A percentile compares a stretch with the other conserved stretches of the same genome.
phyloP scores from a whole-genome alignment of 805 yeast genomes.

The Brettanomyces sp. region DNA sequence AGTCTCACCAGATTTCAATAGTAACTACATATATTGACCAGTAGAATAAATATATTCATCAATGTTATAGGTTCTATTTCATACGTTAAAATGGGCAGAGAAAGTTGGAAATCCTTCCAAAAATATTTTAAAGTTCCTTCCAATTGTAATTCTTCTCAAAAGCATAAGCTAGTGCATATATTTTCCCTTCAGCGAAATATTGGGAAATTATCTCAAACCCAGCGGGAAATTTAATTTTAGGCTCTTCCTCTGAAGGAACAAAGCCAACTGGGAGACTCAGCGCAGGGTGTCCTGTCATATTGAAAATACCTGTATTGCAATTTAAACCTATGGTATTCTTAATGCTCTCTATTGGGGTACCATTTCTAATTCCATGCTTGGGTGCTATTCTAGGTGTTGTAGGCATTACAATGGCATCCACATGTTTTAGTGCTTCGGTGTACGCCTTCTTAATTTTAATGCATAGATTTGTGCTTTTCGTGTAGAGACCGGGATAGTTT shows the following conservation, averaged over 20 bases:
- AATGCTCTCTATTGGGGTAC: slow-evolving; percentile 16
- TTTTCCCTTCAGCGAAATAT: slow-evolving; percentile 19
- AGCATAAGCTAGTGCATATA: slow-evolving; percentile 25
- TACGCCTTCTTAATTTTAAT: slow-evolving; percentile 23
- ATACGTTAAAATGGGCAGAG: no score
- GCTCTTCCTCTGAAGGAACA: slow-evolving; percentile 22
- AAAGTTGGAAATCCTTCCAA: no score
- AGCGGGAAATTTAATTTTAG: slow-evolving; percentile 25
- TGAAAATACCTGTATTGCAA: slow-evolving; percentile 27
- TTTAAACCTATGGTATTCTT: slow-evolving; percentile 23
- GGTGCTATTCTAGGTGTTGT: slow-evolving; percentile 21
- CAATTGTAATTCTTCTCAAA: slow-evolving; percentile 23
- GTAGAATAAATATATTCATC: no score
- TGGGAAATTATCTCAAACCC: slow-evolving; percentile 22
- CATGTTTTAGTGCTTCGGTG: slow-evolving; percentile 18
- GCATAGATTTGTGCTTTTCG: slow-evolving; percentile 24
- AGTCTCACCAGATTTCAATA: no score
- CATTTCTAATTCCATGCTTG: slow-evolving; percentile 15
- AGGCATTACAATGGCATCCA: slow-evolving; percentile 26
- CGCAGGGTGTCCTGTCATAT: slow-evolving; percentile 30
- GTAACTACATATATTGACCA: no score
- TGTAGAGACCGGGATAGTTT: slow-evolving; percentile 24
- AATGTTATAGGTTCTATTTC: no score
- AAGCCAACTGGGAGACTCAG: slow-evolving; percentile 26
- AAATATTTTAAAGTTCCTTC: slow-evolving; percentile 5